phyloP scores from a whole-genome alignment of 106 monocot genomes.

The Vanilla planifolia region DNA sequence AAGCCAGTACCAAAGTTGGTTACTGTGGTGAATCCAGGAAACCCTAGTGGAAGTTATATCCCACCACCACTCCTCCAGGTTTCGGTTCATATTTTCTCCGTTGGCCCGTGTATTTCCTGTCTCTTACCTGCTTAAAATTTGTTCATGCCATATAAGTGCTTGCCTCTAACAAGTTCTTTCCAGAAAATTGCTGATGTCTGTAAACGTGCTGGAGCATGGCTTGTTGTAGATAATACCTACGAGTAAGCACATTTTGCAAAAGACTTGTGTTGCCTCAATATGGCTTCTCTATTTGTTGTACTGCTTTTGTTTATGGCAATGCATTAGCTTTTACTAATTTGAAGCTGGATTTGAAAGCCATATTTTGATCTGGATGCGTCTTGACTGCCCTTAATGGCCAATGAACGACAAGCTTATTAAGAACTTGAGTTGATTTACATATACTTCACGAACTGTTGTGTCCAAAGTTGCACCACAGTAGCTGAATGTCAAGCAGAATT shows the following conservation, averaged over 20 bases:
- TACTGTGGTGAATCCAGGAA: conserved; percentile 97
- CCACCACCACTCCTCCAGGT: conserved; percentile 72
- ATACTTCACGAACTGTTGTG: no score
- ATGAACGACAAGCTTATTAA: no score
- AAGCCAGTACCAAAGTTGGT: conserved; percentile 86
- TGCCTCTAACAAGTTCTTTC: conserved; percentile 6
- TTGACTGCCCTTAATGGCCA: no score
- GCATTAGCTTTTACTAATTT: no score
- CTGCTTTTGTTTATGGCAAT: no score
- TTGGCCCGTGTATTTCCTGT: neutral
- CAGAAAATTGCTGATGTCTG: conserved; percentile 98
- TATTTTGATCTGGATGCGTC: no score
- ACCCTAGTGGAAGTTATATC: conserved; percentile 77
- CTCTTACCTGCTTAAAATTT: neutral
- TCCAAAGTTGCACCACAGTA: no score
- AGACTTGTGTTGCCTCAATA: neutral
- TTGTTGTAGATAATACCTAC: conserved; percentile 98
- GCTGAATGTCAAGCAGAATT: no score
- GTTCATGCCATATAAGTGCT: neutral
- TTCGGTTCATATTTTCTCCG: conserved; percentile 8
- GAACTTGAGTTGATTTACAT: no score
- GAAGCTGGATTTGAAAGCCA: no score
- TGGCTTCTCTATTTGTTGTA: neutral
- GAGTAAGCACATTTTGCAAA: conserved; percentile 56
- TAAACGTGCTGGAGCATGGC: conserved; percentile 78